A percentile compares a stretch with the other conserved stretches of the same genome.
Evolutionary conservation across 2,329 filamentous ascomycete species (phyloP).

Genomic region (Diplodia sapinea): DNA sequence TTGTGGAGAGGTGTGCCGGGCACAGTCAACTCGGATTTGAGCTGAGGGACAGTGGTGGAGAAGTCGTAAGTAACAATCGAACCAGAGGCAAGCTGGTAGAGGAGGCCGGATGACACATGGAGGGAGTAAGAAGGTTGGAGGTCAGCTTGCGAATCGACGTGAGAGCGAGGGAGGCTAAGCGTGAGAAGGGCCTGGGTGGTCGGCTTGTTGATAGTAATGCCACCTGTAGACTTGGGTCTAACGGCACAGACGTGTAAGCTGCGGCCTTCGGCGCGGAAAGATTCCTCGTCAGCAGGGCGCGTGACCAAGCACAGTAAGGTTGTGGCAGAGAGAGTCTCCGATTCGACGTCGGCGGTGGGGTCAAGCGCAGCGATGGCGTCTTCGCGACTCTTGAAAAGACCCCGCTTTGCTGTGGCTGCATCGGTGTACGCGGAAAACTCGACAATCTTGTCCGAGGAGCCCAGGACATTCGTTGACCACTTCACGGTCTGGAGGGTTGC

Average conservation of each 20-base stretch:
- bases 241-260: slow-evolving; percentile 41
- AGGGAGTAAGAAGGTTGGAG: slow-evolving; percentile 56
- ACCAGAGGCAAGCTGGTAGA: slow-evolving; percentile 65
- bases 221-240: slow-evolving; percentile 42
- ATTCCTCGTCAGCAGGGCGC: slow-evolving; percentile 33
- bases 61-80: slow-evolving; percentile 68
- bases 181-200: slow-evolving; percentile 44
- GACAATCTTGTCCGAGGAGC: slow-evolving; percentile 35
- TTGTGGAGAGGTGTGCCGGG: slow-evolving; percentile 61
- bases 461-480: slow-evolving; percentile 41
- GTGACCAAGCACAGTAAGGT: slow-evolving; percentile 45
- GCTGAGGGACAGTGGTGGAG: slow-evolving; percentile 65
- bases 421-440: slow-evolving; percentile 46
- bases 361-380: slow-evolving; percentile 52
- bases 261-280: slow-evolving; percentile 30
- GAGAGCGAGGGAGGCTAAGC: slow-evolving; percentile 39
- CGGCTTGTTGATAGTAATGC: slow-evolving; percentile 39
- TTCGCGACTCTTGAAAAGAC: slow-evolving; percentile 52
- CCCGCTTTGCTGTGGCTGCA: slow-evolving; percentile 49
- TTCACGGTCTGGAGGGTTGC: slow-evolving; percentile 54
- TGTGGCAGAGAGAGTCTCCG: slow-evolving; percentile 44
- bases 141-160: slow-evolving; percentile 27
- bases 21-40: slow-evolving; percentile 59
- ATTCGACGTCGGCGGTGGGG: slow-evolving; percentile 37
- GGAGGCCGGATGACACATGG: slow-evolving; percentile 66